These are phyloP conservation scores for Podaxis sp. DNA, from an alignment of 768 basidiomycete genomes.

Conservation along the genomic window DNA sequence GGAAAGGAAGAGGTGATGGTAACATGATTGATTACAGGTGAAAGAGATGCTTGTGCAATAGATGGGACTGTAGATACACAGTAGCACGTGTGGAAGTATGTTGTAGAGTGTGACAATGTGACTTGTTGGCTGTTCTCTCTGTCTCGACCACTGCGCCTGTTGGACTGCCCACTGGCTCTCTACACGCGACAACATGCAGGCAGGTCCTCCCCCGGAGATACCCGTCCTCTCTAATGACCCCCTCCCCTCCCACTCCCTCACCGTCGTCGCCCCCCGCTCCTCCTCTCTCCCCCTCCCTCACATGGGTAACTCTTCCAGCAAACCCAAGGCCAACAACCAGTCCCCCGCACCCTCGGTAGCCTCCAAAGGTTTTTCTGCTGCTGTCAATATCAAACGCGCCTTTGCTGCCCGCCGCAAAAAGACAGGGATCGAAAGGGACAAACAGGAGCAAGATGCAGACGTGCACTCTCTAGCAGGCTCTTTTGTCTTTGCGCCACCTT, in stretches of 20 bases:
- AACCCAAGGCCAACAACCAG: not conserved
- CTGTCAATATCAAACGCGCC: slow-evolving; percentile 52
- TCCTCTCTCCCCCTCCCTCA: slow-evolving; percentile 17
- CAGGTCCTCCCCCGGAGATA: slow-evolving; percentile 4
- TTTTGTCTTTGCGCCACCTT: slow-evolving; percentile 2
- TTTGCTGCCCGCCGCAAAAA: slow-evolving; percentile 55
- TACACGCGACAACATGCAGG: slow-evolving; percentile 13
- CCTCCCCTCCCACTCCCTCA: slow-evolving; percentile 15
- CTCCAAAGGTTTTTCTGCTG: slow-evolving; percentile 30
- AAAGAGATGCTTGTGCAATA: slow-evolving; percentile 7
- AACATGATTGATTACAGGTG: not conserved
- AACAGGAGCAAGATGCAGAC: slow-evolving; percentile 3
- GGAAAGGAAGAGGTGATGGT: not conserved
- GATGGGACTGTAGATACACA: not conserved
- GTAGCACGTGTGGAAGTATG: slow-evolving; percentile 4
- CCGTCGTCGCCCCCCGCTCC: slow-evolving; percentile 17
- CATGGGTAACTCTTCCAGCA: slow-evolving; percentile 20
- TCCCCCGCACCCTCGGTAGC: slow-evolving; percentile 10
- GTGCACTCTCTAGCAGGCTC: not conserved
- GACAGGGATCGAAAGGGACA: slow-evolving; percentile 36
- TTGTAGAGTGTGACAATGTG: slow-evolving; percentile 9
- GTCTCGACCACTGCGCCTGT: not conserved
- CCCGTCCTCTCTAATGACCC: not conserved
- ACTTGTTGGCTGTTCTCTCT: not conserved
- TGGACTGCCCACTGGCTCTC: not conserved